Evolutionary conservation across 805 yeast genomes (phyloP).

Genomic region (Clavispora carvajalis): DNA sequence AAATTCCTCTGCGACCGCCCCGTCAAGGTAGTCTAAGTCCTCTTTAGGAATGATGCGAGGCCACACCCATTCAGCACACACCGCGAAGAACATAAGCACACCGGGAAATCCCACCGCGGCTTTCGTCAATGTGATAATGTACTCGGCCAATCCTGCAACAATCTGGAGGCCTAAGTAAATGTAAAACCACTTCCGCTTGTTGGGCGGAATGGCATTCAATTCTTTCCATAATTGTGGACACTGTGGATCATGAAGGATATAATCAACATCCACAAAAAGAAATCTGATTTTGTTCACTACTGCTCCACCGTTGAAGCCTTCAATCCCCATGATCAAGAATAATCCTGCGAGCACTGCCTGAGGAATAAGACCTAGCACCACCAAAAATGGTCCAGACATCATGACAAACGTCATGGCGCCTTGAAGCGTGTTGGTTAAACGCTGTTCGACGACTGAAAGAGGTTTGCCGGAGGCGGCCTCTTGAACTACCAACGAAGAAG

Average conservation of each 20-base stretch:
- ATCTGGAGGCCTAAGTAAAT: conserved; percentile 55
- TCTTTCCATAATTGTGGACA: conserved; percentile 32
- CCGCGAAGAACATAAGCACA: conserved; percentile 65
- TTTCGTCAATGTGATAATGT: conserved; percentile 76
- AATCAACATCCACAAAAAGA: conserved; percentile 52
- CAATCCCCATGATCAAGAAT: conserved; percentile 88
- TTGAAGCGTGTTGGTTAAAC: conserved; percentile 79
- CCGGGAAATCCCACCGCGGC: conserved; percentile 96
- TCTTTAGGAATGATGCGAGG: conserved; percentile 56
- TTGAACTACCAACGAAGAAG: conserved; percentile 64
- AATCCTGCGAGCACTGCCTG: conserved; percentile 91
- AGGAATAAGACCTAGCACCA: conserved; percentile 79
- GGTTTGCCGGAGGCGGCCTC: conserved; percentile 34
- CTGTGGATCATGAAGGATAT: conserved; percentile 29
- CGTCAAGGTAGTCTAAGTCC: conserved; percentile 62
- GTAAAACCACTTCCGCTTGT: conserved; percentile 41
- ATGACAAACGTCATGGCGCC: conserved; percentile 79
- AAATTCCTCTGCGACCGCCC: conserved; percentile 53
- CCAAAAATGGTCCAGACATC: conserved; percentile 83
- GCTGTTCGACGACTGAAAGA: conserved; percentile 75
- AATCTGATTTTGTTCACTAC: conserved; percentile 60
- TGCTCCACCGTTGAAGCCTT: conserved; percentile 65
- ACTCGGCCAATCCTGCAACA: conserved; percentile 71
- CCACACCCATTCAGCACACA: conserved; percentile 56
- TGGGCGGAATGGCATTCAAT: conserved; percentile 22